Evolutionary conservation across 768 basidiomycete genomes (phyloP).

Genomic region (Lyophyllum decastes): DNA sequence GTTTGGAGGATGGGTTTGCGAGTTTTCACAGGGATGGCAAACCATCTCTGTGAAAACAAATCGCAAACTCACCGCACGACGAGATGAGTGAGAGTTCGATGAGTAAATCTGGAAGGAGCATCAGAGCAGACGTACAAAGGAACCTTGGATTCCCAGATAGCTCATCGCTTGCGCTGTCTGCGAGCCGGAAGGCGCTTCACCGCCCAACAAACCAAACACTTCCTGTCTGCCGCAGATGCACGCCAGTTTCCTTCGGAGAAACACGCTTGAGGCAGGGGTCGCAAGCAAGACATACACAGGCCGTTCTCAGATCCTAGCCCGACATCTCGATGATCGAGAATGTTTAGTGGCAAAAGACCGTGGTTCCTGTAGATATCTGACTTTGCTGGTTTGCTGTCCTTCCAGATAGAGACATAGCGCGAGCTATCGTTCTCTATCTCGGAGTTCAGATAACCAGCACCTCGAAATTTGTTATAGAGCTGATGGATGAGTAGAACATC

Average conservation of each 20-base stretch:
- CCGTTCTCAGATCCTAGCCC: neutral
- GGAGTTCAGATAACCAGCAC: neutral
- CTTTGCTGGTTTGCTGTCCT: neutral
- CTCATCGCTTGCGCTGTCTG: too few relatives aligned
- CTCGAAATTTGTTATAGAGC: neutral
- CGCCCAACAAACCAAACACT: neutral
- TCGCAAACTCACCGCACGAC: neutral
- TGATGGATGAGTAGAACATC: conserved; percentile 8
- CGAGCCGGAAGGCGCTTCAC: conserved; percentile 30
- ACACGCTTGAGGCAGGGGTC: neutral
- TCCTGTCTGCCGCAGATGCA: neutral
- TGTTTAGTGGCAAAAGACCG: conserved; percentile 1
- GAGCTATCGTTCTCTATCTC: neutral
- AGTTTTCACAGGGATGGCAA: neutral
- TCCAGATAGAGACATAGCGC: conserved; percentile 10
- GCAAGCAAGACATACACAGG: neutral
- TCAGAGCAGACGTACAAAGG: too few relatives aligned
- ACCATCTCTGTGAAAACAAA: neutral
- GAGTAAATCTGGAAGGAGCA: too few relatives aligned
- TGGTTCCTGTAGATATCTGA: neutral
- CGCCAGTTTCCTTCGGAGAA: neutral
- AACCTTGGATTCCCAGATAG: too few relatives aligned
- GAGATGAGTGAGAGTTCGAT: too few relatives aligned
- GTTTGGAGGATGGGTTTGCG: neutral
- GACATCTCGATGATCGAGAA: neutral